Conservation (phyloP, 139 green algal species). For the Tetratostichococcus sp. region DNA sequence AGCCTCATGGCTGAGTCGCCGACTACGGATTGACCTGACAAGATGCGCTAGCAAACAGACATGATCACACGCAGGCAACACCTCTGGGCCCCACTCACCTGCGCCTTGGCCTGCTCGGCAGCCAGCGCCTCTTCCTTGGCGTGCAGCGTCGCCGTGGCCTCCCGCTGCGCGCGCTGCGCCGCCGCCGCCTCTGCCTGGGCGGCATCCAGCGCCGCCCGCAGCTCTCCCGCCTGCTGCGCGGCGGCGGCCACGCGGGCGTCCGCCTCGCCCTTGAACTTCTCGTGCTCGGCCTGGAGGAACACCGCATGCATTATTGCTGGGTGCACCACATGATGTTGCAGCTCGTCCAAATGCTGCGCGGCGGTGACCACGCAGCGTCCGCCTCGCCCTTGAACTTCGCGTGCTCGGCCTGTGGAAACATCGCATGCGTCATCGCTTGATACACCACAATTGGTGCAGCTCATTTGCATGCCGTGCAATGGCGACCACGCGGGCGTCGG, state of each 20-base stretch:
- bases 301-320: background rate
- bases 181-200: background rate
- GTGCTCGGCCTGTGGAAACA: slow-evolving; percentile 28
- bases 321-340: no score
- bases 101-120: background rate
- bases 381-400: slow-evolving; percentile 29
- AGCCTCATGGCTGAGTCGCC: no score
- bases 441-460: no score
- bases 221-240: background rate
- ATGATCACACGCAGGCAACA: background rate
- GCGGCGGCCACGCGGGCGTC: slow-evolving; percentile 3
- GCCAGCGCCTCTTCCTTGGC: slow-evolving; percentile 16
- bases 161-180: slow-evolving; percentile 17
- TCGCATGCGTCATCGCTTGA: background rate
- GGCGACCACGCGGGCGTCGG: no score
- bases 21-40: no score
- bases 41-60: no score
- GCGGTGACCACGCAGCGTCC: no score
- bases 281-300: slow-evolving; percentile 32
- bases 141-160: background rate
- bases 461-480: no score
- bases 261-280: slow-evolving; percentile 28
- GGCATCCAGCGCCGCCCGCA: background rate
- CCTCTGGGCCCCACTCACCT: no score
- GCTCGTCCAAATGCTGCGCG: no score